Evolutionary conservation across 2,329 filamentous ascomycete species (phyloP).

Genomic region (Capronia epimyces): DNA sequence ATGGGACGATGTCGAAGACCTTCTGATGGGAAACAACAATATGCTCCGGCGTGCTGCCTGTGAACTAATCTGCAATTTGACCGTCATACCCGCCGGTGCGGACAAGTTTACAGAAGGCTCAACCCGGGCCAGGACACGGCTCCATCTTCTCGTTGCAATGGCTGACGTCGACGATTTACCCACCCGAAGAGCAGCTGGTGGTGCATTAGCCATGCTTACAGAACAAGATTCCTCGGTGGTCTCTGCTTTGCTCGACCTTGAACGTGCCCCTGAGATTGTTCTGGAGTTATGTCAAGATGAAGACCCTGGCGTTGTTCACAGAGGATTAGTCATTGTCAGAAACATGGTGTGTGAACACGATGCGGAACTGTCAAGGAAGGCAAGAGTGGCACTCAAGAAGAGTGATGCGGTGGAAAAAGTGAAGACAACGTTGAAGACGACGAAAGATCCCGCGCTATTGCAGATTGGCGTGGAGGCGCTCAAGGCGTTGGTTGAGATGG

Average conservation of each 20-base stretch:
- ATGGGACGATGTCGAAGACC: conserved; percentile 74
- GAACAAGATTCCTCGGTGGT: conserved; percentile 66
- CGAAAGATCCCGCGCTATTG: conserved; percentile 63
- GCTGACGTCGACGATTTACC: conserved; percentile 76
- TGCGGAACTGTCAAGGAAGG: conserved; percentile 55
- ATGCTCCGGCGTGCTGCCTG: conserved; percentile 76
- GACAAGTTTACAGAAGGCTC: conserved; percentile 50
- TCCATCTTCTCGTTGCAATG: conserved; percentile 81
- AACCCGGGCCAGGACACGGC: conserved; percentile 62
- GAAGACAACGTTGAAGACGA: conserved; percentile 64
- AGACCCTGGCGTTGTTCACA: conserved; percentile 49
- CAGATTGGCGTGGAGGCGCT: conserved; percentile 66
- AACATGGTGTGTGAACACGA: conserved; percentile 63
- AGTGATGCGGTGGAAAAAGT: conserved; percentile 62
- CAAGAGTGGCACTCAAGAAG: conserved; percentile 55
- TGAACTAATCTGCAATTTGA: conserved; percentile 85
- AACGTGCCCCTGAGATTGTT: conserved; percentile 67
- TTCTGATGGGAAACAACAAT: conserved; percentile 68
- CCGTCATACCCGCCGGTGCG: conserved; percentile 42
- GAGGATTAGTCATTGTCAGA: conserved; percentile 69
- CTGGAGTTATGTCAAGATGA: conserved; percentile 71
- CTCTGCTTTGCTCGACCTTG: conserved; percentile 53
- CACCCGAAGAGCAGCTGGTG: conserved; percentile 78
- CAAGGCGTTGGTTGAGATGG: conserved; percentile 43
- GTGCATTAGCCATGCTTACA: conserved; percentile 78